A percentile compares a stretch with the other conserved stretches of the same genome.
Evolutionary conservation across 2,329 filamentous ascomycete genomes (phyloP).

Genomic region (Dothidotthia symphoricarpi): DNA sequence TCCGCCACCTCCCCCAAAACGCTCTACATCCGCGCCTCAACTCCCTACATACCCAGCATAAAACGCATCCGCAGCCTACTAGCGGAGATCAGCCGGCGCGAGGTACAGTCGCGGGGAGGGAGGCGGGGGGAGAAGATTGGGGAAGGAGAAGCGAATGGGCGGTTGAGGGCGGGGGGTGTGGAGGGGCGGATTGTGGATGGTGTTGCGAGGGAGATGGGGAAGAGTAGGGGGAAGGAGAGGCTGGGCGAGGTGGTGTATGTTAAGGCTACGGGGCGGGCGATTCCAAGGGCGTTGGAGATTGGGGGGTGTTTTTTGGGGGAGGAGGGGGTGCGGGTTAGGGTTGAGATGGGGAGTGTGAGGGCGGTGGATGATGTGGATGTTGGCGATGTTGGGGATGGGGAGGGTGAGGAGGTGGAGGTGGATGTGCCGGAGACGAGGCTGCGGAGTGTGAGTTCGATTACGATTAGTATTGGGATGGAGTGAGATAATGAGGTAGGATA

Average conservation of each 20-base stretch:
- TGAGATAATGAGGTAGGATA: slow-evolving; percentile 8
- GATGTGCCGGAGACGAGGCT: slow-evolving; percentile 45
- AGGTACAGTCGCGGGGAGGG: slow-evolving; percentile 38
- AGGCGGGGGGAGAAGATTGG: background rate
- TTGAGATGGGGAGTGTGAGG: slow-evolving; percentile 63
- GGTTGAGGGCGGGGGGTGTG: slow-evolving; percentile 30
- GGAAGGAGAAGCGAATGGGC: slow-evolving; percentile 20
- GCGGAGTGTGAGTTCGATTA: slow-evolving; percentile 34
- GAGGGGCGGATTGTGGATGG: slow-evolving; percentile 30
- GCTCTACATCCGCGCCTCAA: slow-evolving; percentile 64
- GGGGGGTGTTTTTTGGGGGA: slow-evolving; percentile 64
- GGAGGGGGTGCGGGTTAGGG: slow-evolving; percentile 56
- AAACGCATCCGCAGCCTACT: slow-evolving; percentile 65
- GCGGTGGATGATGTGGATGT: slow-evolving; percentile 65
- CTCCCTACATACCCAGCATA: slow-evolving; percentile 67
- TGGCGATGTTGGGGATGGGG: slow-evolving; percentile 4
- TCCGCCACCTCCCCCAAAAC: slow-evolving; percentile 52
- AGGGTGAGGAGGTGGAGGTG: slow-evolving; percentile 20
- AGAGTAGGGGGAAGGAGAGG: slow-evolving; percentile 3
- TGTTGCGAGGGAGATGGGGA: slow-evolving; percentile 12
- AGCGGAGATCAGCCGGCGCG: slow-evolving; percentile 54
- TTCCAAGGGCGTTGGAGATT: slow-evolving; percentile 62
- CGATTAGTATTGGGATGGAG: slow-evolving; percentile 32
- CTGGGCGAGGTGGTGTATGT: slow-evolving; percentile 56
- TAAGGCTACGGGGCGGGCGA: slow-evolving; percentile 65